phyloP scores from a whole-genome alignment of 345 rosid species.

The Conringia planisiliqua region DNA sequence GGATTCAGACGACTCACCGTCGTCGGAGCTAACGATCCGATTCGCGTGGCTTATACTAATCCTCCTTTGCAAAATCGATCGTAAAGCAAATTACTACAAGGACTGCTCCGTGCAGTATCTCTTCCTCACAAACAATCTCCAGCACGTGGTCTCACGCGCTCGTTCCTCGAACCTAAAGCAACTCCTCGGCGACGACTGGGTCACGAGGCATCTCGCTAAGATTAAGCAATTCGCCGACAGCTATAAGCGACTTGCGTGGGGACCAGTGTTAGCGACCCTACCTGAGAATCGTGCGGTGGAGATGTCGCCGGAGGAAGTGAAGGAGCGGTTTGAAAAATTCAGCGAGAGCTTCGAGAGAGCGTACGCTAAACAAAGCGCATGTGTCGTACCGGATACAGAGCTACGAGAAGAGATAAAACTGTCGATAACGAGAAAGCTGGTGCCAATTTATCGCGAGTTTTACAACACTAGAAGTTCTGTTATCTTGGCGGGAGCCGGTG shows the following conservation, averaged over 20 bases:
- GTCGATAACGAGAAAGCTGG: slow-evolving; percentile 46
- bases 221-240: slow-evolving; percentile 46
- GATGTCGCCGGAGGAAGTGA: slow-evolving; percentile 42
- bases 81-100: slow-evolving; percentile 56
- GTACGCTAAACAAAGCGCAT: slow-evolving; percentile 43
- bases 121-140: slow-evolving; percentile 73
- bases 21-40: slow-evolving; percentile 38
- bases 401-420: slow-evolving; percentile 57
- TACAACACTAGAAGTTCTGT: slow-evolving; percentile 37
- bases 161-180: slow-evolving; percentile 50
- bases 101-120: slow-evolving; percentile 52
- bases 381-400: slow-evolving; percentile 49
- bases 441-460: slow-evolving; percentile 48
- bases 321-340: slow-evolving; percentile 47
- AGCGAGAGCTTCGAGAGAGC: slow-evolving; percentile 53
- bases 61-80: slow-evolving; percentile 67
- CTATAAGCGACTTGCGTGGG: slow-evolving; percentile 66
- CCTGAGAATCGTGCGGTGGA: slow-evolving; percentile 39
- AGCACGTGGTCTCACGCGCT: slow-evolving; percentile 49
- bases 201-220: slow-evolving; percentile 46
- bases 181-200: slow-evolving; percentile 68
- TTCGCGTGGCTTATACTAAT: slow-evolving; percentile 60
- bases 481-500: slow-evolving; percentile 24
- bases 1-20: slow-evolving; percentile 29
- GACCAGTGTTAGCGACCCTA: slow-evolving; percentile 38